Conservation (phyloP, 192 early-diverging fungal species). For the Obelidium mucronatum region DNA sequence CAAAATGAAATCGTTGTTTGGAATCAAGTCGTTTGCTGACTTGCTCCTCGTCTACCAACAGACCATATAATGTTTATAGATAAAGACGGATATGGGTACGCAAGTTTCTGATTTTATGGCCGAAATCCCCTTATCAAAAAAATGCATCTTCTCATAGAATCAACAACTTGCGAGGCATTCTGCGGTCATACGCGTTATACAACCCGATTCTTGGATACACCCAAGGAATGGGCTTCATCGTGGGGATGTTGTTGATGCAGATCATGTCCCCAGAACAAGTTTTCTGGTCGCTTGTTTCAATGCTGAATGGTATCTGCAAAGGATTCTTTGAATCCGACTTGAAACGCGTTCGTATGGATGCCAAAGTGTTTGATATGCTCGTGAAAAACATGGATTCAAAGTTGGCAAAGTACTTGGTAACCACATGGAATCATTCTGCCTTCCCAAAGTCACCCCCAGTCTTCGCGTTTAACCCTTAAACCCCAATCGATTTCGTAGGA, state of each 20-base stretch:
- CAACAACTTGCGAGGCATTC: conserved; percentile 69
- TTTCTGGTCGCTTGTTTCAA: conserved; percentile 88
- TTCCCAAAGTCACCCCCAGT: no score
- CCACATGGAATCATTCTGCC: background rate
- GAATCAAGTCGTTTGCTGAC: no score
- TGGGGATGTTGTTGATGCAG: conserved; percentile 89
- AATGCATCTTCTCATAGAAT: conserved; percentile 36
- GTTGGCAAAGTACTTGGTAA: conserved; percentile 74
- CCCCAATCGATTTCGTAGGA: conserved; percentile 44
- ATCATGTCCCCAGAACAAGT: conserved; percentile 80
- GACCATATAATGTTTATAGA: conserved; percentile 84
- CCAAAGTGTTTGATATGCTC: conserved; percentile 80
- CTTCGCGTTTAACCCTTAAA: background rate
- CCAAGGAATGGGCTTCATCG: conserved; percentile 95
- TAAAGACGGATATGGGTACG: conserved; percentile 58
- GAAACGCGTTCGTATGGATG: conserved; percentile 79
- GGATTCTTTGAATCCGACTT: conserved; percentile 82
- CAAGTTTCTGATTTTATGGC: background rate
- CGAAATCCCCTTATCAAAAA: no score
- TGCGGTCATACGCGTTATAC: conserved; percentile 88
- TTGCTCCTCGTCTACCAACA: conserved; percentile 8
- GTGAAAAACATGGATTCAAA: conserved; percentile 72
- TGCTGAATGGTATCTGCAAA: conserved; percentile 74
- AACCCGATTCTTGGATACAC: conserved; percentile 90
- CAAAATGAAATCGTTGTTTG: no score